Evolutionary conservation across 2,329 filamentous ascomycete genomes (phyloP).

Genomic region (Metarhizium rileyi): DNA sequence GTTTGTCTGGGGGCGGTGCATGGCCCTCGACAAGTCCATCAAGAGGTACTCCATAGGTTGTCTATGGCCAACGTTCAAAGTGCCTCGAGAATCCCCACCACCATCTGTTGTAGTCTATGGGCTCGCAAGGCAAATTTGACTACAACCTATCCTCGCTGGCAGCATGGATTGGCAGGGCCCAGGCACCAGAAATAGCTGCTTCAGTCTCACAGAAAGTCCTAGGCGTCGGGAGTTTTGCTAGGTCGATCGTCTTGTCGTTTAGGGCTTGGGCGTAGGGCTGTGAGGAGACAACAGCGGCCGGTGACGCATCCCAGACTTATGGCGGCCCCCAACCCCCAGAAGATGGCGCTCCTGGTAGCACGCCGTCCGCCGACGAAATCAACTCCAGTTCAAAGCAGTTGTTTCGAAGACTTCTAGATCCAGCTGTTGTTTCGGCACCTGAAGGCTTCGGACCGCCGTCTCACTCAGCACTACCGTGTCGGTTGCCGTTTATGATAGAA

Average conservation of each 20-base stretch:
- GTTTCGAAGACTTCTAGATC: background rate
- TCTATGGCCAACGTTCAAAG: background rate
- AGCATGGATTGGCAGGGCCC: background rate
- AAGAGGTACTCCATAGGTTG: too few relatives aligned
- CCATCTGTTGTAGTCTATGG: background rate
- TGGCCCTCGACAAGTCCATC: background rate
- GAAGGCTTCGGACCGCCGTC: background rate
- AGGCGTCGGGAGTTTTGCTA: slow-evolving; percentile 1
- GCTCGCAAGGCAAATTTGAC: slow-evolving; percentile 1
- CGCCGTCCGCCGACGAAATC: background rate
- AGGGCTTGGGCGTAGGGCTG: slow-evolving; percentile 7
- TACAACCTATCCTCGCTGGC: background rate
- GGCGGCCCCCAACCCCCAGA: slow-evolving; percentile 1
- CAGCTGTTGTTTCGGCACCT: background rate
- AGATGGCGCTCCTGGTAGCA: background rate
- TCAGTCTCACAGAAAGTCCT: background rate
- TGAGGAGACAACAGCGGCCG: background rate
- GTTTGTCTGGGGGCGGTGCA: background rate
- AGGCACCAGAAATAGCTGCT: slow-evolving; percentile 7
- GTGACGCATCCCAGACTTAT: slow-evolving; percentile 1
- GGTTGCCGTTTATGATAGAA: background rate
- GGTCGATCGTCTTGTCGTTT: slow-evolving; percentile 4
- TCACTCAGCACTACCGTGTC: background rate
- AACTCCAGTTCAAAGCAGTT: background rate
- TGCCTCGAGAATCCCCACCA: background rate